Base-by-base conservation (phyloP, 139 green algal genomes). In the Chlorella sp. region DNA sequence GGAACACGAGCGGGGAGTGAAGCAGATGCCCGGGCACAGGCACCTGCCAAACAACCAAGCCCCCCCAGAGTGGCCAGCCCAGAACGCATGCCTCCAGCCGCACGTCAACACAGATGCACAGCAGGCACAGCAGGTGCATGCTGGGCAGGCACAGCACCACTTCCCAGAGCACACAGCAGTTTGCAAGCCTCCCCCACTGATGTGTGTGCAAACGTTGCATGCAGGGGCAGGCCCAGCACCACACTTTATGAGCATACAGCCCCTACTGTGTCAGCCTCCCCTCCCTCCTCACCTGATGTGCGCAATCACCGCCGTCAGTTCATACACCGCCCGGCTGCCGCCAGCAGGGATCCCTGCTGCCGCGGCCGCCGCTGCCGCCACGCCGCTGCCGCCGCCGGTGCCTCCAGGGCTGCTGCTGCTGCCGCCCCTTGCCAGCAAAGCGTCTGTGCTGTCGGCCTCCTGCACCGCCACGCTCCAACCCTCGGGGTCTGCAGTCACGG, bases 251-350 rank as follows among this genome's bases (percentile, higher is more conserved):
- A 19, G 69, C 48, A 57, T 57, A n/a, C n/a, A n/a, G n/a, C n/a
- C n/a, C n/a, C n/a, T n/a, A n/a, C n/a, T n/a, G n/a, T n/a, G n/a
- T n/a, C n/a, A n/a, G n/a, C 24, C 28, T 11, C 1, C 24, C 1
- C 28, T 5, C 26, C 15, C 73, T 9, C 15, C n/a, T 21, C 60
- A 71, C 84, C 84, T 66, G 30, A 99, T 89, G 85, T 96, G 93
- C 34, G 92, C 92, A 30, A 99, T 89, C 81, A 98, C 82, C 3
- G 92, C 95, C 1, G 93, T 96, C 81, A 99, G 95, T 89, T 97
- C 93, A 79, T 98, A 98, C 80, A 94, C 85, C 1, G 88, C 91
- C 30, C 88, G n/a, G n/a, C 57, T 37, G 57, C 66, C 37, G 79
- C 68, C 75, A 4, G 91, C 83, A 1, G 75, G 88, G 16, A 91